A percentile compares a stretch with the other conserved stretches of the same genome.
Evolutionary conservation across 495 filamentous ascomycete genomes (phyloP).

Genomic region (Talaromyces wortmannii): DNA sequence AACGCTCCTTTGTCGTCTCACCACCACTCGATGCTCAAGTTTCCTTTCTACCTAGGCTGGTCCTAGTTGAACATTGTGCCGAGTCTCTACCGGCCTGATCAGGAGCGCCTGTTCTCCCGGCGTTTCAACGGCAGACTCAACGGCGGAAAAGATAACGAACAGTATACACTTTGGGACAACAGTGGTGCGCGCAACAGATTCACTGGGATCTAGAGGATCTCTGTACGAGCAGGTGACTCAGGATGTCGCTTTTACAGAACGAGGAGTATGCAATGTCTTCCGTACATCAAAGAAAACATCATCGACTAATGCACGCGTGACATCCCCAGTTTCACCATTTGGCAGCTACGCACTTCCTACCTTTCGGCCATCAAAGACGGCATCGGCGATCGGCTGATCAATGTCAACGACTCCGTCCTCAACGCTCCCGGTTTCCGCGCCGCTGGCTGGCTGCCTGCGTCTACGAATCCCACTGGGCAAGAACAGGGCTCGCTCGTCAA

Average conservation of each 20-base stretch:
- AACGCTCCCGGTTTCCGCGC: slow-evolving; percentile 94
- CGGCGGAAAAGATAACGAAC: neutral
- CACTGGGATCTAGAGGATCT: neutral
- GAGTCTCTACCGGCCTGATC: neutral
- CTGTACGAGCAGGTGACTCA: neutral
- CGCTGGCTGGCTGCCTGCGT: slow-evolving; percentile 81
- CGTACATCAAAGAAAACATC: neutral
- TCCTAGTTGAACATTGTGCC: neutral
- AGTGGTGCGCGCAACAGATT: neutral
- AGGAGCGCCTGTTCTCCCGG: too few relatives aligned
- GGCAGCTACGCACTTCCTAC: slow-evolving; percentile 88
- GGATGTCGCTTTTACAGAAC: slow-evolving; percentile 91
- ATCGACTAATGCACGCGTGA: too few relatives aligned
- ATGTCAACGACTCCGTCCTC: slow-evolving; percentile 80
- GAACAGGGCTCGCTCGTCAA: slow-evolving; percentile 60
- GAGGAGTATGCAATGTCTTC: slow-evolving; percentile 68
- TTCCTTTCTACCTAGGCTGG: slow-evolving; percentile 4
- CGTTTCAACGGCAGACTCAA: too few relatives aligned
- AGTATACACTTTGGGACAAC: neutral
- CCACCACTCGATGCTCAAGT: neutral
- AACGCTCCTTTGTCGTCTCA: too few relatives aligned
- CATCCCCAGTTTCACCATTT: slow-evolving; percentile 70
- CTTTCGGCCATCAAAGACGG: slow-evolving; percentile 88
- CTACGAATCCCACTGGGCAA: slow-evolving; percentile 29
- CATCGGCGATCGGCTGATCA: slow-evolving; percentile 91